A percentile compares a stretch with the other conserved stretches of the same genome.
These are phyloP conservation scores for Colletotrichum viniferum DNA, from an alignment of 2,329 filamentous ascomycete species.

Conservation along the genomic window DNA sequence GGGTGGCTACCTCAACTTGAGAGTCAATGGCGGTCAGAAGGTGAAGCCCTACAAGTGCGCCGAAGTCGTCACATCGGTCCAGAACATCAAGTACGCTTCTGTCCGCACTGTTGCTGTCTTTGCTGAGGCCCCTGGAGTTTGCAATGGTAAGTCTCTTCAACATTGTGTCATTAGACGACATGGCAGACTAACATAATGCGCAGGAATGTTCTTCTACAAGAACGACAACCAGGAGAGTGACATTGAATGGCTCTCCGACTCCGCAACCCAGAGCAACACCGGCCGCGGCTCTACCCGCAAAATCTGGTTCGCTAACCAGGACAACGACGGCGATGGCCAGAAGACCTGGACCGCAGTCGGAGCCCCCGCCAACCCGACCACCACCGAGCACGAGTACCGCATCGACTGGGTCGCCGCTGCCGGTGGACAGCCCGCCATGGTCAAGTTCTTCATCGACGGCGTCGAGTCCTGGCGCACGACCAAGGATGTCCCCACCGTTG, in stretches of 20 bases:
- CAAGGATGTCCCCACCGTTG: slow-evolving; percentile 26
- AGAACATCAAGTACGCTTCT: slow-evolving; percentile 33
- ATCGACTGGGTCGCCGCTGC: slow-evolving; percentile 28
- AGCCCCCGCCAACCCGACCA: slow-evolving; percentile 26
- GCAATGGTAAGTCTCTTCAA: slow-evolving; percentile 28
- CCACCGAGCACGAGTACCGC: slow-evolving; percentile 34
- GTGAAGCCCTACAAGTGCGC: slow-evolving; percentile 26
- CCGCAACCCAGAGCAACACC: slow-evolving; percentile 27
- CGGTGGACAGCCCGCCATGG: slow-evolving; percentile 19
- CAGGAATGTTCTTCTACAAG: slow-evolving; percentile 36
- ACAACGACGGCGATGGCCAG: slow-evolving; percentile 20
- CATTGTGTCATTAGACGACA: rapidly evolving
- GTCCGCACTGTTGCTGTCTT: slow-evolving; percentile 32
- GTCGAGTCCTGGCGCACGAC: slow-evolving; percentile 27
- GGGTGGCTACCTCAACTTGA: slow-evolving; percentile 33
- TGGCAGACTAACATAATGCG: neutral
- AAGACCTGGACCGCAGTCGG: slow-evolving; percentile 12
- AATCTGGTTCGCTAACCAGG: slow-evolving; percentile 36
- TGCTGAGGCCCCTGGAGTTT: slow-evolving; percentile 30
- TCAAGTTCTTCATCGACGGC: slow-evolving; percentile 30
- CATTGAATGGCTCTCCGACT: slow-evolving; percentile 36
- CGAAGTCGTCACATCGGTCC: slow-evolving; percentile 27
- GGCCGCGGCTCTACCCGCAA: slow-evolving; percentile 20
- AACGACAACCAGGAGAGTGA: slow-evolving; percentile 32
- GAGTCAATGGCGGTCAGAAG: slow-evolving; percentile 29